These are phyloP conservation scores for Yamadazyma insecticola DNA, from an alignment of 805 yeast species.

Conservation along the genomic window DNA sequence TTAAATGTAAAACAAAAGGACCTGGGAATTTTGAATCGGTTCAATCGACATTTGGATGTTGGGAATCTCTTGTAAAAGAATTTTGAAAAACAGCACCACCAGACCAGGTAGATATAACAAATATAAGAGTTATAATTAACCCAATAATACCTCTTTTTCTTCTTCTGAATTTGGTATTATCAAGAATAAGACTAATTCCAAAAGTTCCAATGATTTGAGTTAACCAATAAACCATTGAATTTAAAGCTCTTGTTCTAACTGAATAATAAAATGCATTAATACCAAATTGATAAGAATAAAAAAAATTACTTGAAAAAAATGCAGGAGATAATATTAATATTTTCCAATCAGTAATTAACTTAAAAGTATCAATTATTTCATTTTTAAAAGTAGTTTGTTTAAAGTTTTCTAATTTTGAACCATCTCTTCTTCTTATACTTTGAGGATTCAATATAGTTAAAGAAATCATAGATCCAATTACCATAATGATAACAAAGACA, in stretches of 20 bases:
- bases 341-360: conserved; percentile 6
- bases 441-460: conserved; percentile 8
- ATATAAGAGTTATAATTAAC: conserved; percentile 2
- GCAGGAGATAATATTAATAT: conserved; percentile 9
- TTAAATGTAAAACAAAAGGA: conserved; percentile 51
- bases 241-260: conserved; percentile 11
- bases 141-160: conserved; percentile 10
- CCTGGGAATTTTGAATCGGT: conserved; percentile 42
- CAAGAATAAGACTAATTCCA: conserved; percentile 6
- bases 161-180: conserved; percentile 6
- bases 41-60: conserved; percentile 39
- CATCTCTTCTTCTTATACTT: conserved; percentile 11
- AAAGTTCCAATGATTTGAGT: conserved; percentile 11
- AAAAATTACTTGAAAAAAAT: conserved; percentile 10
- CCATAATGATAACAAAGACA: conserved; percentile 10
- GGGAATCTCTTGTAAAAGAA: conserved; percentile 4
- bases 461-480: conserved; percentile 7
- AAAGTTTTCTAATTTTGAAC: conserved; percentile 9
- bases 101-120: conserved; percentile 7
- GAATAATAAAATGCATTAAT: conserved; percentile 10
- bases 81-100: conserved; percentile 9
- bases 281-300: conserved; percentile 10
- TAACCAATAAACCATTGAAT: conserved; percentile 12
- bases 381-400: conserved; percentile 5
- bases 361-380: conserved; percentile 4